These are phyloP conservation scores for Polyporus tsugae DNA, from an alignment of 1,284 basidiomycete species.

Conservation along the genomic window DNA sequence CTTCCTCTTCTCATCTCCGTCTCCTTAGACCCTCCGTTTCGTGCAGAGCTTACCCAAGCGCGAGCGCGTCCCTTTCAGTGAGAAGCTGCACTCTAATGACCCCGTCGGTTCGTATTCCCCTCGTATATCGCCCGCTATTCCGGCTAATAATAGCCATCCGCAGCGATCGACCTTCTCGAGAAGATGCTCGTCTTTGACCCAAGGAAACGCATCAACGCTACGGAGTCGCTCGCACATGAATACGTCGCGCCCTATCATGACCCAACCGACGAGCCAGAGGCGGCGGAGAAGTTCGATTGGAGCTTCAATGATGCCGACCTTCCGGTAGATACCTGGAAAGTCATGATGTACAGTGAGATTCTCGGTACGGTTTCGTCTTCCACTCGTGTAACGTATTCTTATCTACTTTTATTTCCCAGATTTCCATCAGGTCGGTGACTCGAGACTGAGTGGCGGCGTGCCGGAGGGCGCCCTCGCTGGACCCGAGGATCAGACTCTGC, in stretches of 20 bases:
- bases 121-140: conserved; percentile 18
- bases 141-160: conserved; percentile 21
- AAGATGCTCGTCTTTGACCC: conserved; percentile 99
- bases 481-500: conserved; percentile 50
- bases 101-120: conserved; percentile 69
- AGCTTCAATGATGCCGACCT: conserved; percentile 99
- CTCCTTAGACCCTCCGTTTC: conserved; percentile 92
- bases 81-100: conserved; percentile 93
- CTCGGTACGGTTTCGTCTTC: conserved; percentile 65
- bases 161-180: conserved; percentile 95
- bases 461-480: conserved; percentile 74
- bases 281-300: conserved; percentile 98
- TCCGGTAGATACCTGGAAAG: conserved; percentile 99
- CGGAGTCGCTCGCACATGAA: conserved; percentile 90
- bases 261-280: conserved; percentile 96
- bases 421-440: conserved; percentile 79
- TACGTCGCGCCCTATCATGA: conserved; percentile 99
- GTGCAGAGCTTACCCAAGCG: conserved; percentile 98
- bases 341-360: conserved; percentile 98
- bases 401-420: conserved; percentile 49
- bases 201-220: conserved; percentile 94
- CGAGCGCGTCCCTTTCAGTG: conserved; percentile 93
- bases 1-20: conserved; percentile 4
- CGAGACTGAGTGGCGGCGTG: conserved; percentile 49
- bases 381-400: not conserved